Percentiles rank a stretch among this genome's conserved stretches.
phyloP scores from a whole-genome alignment of 2,329 filamentous ascomycete species.

The Chalaropsis thielavioides region DNA sequence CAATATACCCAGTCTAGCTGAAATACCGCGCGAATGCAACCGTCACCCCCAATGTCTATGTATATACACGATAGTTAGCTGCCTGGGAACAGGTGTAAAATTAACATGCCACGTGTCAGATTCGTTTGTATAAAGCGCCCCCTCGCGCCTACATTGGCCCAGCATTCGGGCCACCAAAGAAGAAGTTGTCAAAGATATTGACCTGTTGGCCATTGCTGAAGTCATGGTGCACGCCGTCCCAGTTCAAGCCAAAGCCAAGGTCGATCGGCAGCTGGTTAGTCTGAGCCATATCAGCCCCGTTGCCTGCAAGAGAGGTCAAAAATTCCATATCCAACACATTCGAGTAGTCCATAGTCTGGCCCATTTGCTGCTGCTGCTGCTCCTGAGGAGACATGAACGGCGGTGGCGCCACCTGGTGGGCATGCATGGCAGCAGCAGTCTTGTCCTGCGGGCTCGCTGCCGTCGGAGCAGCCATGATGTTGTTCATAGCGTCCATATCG shows the following conservation, averaged over 20 bases:
- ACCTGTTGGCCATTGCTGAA: constrained; percentile 44
- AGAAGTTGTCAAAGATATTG: constrained; percentile 59
- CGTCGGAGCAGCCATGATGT: not conserved
- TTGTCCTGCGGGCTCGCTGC: not conserved
- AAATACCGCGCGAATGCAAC: not conserved
- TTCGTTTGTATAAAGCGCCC: not conserved
- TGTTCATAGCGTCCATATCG: not conserved
- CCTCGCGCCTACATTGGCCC: constrained; percentile 18
- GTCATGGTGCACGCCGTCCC: constrained; percentile 48
- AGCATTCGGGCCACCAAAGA: constrained; percentile 44
- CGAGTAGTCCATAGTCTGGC: constrained; percentile 27
- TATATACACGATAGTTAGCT: too few species aligned
- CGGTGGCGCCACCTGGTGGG: not conserved
- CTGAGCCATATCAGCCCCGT: constrained; percentile 11
- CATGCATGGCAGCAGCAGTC: not conserved
- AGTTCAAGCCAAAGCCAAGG: constrained; percentile 52
- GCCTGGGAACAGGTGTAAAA: not conserved
- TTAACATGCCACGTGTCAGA: not conserved
- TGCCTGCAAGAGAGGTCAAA: constrained; percentile 30
- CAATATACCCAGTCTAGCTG: constrained; percentile 4
- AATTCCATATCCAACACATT: constrained; percentile 42
- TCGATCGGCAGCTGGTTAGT: constrained; percentile 40
- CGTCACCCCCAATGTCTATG: not conserved
- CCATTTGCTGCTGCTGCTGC: not conserved
- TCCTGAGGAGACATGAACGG: not conserved